Evolutionary conservation across 306 rosid genomes (phyloP).

Genomic region (Quillaja saponaria): DNA sequence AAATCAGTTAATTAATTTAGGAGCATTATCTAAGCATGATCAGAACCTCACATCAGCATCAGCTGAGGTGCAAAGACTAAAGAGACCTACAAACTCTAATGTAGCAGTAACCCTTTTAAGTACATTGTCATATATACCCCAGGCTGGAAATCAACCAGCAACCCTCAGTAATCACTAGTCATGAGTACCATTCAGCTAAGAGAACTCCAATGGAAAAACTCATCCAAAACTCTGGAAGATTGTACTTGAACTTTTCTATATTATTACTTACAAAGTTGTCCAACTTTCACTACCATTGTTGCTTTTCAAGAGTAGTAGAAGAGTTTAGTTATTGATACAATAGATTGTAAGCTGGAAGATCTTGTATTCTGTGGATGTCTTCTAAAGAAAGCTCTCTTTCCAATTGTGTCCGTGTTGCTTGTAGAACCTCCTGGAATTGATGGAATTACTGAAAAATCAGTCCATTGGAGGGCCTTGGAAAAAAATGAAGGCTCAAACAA

Average conservation of each 20-base stretch:
- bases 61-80: too few species aligned
- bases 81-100: too few species aligned
- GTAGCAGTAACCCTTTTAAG: too few species aligned
- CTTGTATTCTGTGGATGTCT: slow-evolving; percentile 70
- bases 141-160: too few species aligned
- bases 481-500: slow-evolving; percentile 5
- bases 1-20: too few species aligned
- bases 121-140: too few species aligned
- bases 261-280: slow-evolving; percentile 34
- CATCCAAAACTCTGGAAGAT: slow-evolving; percentile 16
- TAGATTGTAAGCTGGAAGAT: slow-evolving; percentile 84
- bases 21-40: too few species aligned
- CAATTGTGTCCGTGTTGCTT: slow-evolving; percentile 70
- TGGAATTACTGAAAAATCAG: slow-evolving; percentile 22
- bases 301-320: slow-evolving; percentile 15
- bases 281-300: slow-evolving; percentile 12
- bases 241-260: neutral
- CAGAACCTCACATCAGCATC: too few species aligned
- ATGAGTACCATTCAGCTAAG: too few species aligned
- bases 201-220: too few species aligned
- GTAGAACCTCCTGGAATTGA: slow-evolving; percentile 77
- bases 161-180: slow-evolving; percentile 19
- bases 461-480: slow-evolving; percentile 2
- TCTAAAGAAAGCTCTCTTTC: slow-evolving; percentile 89
- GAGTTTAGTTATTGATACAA: slow-evolving; percentile 51